These are phyloP conservation scores for Claviceps citrina DNA, from an alignment of 2,329 filamentous ascomycete species.

Conservation along the genomic window DNA sequence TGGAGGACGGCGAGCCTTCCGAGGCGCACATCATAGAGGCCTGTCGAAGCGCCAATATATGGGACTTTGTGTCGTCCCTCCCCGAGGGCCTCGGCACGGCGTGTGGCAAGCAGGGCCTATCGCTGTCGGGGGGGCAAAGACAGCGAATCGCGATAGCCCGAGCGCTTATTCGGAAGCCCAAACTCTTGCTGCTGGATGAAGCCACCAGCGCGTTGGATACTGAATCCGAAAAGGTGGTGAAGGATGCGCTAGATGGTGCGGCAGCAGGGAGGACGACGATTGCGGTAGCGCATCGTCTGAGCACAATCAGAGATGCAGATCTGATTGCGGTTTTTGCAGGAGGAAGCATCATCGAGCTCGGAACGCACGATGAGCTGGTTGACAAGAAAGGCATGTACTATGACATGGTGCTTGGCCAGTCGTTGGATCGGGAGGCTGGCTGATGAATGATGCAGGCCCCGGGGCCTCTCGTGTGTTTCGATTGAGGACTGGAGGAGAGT, in stretches of 20 bases:
- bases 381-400: conserved; percentile 31
- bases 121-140: conserved; percentile 57
- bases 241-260: conserved; percentile 40
- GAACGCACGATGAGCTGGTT: conserved; percentile 46
- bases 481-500: too few species aligned
- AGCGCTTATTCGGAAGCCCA: conserved; percentile 50
- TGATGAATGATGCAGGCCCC: too few species aligned
- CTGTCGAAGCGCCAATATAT: conserved; percentile 38
- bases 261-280: conserved; percentile 35
- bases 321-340: conserved; percentile 43
- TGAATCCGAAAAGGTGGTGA: conserved; percentile 49
- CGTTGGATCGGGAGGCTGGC: conserved; percentile 20
- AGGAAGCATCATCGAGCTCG: conserved; percentile 36
- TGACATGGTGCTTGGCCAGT: conserved; percentile 35
- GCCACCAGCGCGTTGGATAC: conserved; percentile 52
- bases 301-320: conserved; percentile 42
- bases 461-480: too few species aligned
- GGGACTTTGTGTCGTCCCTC: conserved; percentile 38
- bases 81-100: conserved; percentile 46
- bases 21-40: conserved; percentile 30
- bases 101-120: conserved; percentile 51
- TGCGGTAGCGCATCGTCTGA: conserved; percentile 47
- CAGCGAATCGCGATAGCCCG: conserved; percentile 61
- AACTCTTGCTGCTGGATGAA: conserved; percentile 57
- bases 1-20: conserved; percentile 15